Percentiles rank a stretch among this genome's conserved stretches.
Conservation (phyloP, 495 filamentous ascomycete species). For the Hypoxylon fuscum region DNA sequence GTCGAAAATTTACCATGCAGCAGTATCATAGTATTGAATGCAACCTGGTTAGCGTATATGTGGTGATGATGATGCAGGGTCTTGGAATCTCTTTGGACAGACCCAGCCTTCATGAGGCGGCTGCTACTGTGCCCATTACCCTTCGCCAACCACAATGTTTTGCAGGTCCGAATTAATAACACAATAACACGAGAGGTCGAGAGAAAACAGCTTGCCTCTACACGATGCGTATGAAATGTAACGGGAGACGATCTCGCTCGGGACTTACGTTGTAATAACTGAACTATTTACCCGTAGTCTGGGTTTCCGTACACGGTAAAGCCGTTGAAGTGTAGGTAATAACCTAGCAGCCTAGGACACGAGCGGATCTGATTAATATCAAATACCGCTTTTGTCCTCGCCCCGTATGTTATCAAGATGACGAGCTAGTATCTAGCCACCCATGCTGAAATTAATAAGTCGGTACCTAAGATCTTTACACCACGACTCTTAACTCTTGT, state of each 20-base stretch:
- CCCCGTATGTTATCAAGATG: conserved; percentile 30
- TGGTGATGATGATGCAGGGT: conserved; percentile 30
- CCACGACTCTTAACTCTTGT: too few relatives aligned
- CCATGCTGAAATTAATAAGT: conserved; percentile 22
- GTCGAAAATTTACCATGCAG: conserved; percentile 24
- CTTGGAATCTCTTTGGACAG: conserved; percentile 25
- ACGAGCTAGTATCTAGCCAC: conserved; percentile 29
- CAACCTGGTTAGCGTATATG: conserved; percentile 35
- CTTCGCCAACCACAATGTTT: conserved; percentile 18
- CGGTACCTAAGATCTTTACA: conserved; percentile 32
- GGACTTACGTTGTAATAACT: conserved; percentile 23
- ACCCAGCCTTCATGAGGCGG: conserved; percentile 11
- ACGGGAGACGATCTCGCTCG: conserved; percentile 17
- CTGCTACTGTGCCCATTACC: conserved; percentile 9
- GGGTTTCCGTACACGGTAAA: conserved; percentile 31
- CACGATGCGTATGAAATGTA: conserved; percentile 35
- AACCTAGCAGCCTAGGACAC: too few relatives aligned
- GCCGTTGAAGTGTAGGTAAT: conserved; percentile 22
- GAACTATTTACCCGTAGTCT: conserved; percentile 30
- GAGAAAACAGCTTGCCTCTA: conserved; percentile 11
- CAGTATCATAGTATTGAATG: conserved; percentile 23
- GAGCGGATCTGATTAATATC: conserved; percentile 37
- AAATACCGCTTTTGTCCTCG: conserved; percentile 13
- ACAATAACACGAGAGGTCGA: background rate
- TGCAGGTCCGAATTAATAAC: conserved; percentile 4